Conservation (phyloP, 495 filamentous ascomycete species). For the Penicillium chermesinum region DNA sequence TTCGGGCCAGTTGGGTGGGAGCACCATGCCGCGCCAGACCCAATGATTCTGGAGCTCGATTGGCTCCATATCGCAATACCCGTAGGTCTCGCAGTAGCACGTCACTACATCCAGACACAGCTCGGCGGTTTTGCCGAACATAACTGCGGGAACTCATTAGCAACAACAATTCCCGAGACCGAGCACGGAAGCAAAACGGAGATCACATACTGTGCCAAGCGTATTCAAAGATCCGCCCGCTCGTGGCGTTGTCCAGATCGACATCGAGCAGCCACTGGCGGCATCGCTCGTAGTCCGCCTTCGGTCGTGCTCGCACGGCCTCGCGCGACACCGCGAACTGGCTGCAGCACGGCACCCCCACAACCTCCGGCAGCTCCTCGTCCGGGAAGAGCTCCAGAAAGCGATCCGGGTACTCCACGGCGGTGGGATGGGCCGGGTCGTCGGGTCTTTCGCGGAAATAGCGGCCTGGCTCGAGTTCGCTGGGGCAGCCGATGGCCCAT, state of each 20-base stretch:
- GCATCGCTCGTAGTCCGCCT: conserved; percentile 48
- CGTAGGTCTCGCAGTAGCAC: conserved; percentile 42
- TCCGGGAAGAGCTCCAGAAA: conserved; percentile 41
- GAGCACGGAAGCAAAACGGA: not conserved
- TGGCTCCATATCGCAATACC: conserved; percentile 23
- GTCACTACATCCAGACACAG: conserved; percentile 30
- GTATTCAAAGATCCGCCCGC: conserved; percentile 64
- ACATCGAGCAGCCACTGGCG: conserved; percentile 59
- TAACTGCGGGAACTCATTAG: conserved; percentile 11
- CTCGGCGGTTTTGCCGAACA: conserved; percentile 21
- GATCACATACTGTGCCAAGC: conserved; percentile 58
- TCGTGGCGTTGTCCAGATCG: conserved; percentile 44
- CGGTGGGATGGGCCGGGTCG: conserved; percentile 15
- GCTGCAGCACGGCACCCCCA: conserved; percentile 54
- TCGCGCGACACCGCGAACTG: conserved; percentile 62
- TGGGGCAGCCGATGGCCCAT: conserved; percentile 39
- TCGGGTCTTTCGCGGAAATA: conserved; percentile 22
- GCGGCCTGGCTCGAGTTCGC: conserved; percentile 24
- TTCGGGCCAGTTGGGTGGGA: conserved; percentile 20
- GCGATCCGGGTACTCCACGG: conserved; percentile 17
- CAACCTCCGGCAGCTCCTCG: conserved; percentile 20
- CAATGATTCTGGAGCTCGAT: conserved; percentile 17
- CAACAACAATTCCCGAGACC: not conserved
- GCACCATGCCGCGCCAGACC: conserved; percentile 19
- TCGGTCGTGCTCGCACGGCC: conserved; percentile 37